Evolutionary conservation across 208 protist genomes (phyloP), one percentile per base, ranked within the genome.

Genomic region (Crithidia sp.): DNA sequence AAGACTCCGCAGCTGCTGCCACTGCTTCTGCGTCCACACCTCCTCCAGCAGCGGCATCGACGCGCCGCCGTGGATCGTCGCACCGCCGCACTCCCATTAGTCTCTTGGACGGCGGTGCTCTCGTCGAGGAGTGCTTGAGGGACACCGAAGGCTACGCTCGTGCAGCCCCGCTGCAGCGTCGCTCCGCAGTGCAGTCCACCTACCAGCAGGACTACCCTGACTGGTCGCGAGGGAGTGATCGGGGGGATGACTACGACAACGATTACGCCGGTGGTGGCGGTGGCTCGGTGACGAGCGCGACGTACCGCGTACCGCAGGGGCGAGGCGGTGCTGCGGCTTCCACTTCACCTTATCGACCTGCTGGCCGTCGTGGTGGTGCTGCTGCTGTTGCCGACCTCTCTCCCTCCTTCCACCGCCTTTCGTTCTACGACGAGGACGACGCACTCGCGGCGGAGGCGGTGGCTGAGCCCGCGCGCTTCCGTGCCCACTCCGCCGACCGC

Each of bases 111-210:
- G 74, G 67, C 49, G 61, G 55, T 39, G 74, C 61, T 10, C 60
- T 79, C 5, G 67, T 74, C 17, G 67, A 74, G 28, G 62, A 79
- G 55, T 70, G 60, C 14, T 37, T 79, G 19, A 62, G 55, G 14
- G 53, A 74, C 45, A 39, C 53, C 47, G 19, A 9, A 52, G 8
- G 14, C 39, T 61, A 64, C 66, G 6, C 16, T 7, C 28, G 19
- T 50, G 41, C 9, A 2, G 17, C 65, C 7, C 53, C 36, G 39
- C 65, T 54, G 50, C 63, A 68, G 52, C 65, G 43, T 7, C 65
- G 65, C 49, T 61, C 65, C 13, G 19, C 53, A 3, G 53, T 70
- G n/a, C 54, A 61, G 54, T 53, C 54, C 13, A 70, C 65, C 53
- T 70, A 70, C 65, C 65, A 70, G 19, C 43, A 47, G 8, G 65